Conservation (phyloP, 805 yeast genomes). For the Starmerella stellata region DNA sequence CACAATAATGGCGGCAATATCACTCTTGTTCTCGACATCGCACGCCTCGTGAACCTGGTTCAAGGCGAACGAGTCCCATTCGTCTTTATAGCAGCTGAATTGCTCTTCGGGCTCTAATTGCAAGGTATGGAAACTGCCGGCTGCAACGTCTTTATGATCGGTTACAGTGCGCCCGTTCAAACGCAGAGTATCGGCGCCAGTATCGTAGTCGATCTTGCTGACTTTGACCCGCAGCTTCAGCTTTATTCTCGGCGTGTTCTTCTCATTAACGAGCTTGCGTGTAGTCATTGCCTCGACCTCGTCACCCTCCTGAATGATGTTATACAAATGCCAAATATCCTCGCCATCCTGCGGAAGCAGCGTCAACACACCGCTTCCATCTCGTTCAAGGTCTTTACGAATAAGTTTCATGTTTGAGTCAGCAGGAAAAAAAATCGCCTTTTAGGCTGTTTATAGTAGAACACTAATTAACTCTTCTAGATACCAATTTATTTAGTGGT, state of each 20-base stretch:
- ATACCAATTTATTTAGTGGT: no score
- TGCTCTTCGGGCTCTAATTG: conserved; percentile 54
- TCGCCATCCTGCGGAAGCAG: conserved; percentile 74
- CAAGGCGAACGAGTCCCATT: conserved; percentile 61
- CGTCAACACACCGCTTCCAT: conserved; percentile 45
- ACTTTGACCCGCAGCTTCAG: conserved; percentile 44
- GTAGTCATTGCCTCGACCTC: conserved; percentile 49
- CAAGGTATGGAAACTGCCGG: conserved; percentile 76
- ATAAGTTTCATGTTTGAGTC: conserved; percentile 36
- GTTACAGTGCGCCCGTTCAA: conserved; percentile 52
- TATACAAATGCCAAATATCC: conserved; percentile 77
- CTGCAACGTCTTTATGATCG: conserved; percentile 57
- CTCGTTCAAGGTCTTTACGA: conserved; percentile 34
- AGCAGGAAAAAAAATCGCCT: neutral
- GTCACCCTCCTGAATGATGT: conserved; percentile 60
- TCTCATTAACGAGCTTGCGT: conserved; percentile 36
- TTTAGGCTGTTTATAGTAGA: neutral
- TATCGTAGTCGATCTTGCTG: conserved; percentile 58
- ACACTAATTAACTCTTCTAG: no score
- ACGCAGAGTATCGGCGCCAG: conserved; percentile 58
- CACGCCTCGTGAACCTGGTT: conserved; percentile 51
- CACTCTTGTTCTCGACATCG: conserved; percentile 63
- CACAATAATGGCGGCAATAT: conserved; percentile 80
- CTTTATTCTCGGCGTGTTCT: conserved; percentile 34
- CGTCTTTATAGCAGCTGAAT: conserved; percentile 50